Base-by-base conservation (phyloP, 768 basidiomycete genomes). In the Macrolepiota fuliginosa region DNA sequence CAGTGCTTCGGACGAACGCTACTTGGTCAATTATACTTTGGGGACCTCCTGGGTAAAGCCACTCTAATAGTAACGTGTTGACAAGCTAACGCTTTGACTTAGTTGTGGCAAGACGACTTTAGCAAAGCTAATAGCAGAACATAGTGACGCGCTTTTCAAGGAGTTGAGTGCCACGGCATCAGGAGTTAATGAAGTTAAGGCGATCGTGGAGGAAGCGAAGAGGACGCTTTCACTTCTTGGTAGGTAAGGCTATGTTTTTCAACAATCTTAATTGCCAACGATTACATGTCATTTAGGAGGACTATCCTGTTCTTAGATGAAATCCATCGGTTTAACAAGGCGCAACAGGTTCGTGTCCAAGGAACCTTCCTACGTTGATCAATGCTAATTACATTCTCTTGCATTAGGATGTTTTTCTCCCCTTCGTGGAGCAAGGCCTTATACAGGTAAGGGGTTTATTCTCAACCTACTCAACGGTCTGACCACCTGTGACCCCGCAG, bases 251-350 rank as follows among this genome's bases (percentile, higher is more conserved):
- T 4, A n/a, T 40, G 12, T 56, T 17, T 40, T 36, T 27, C 15
- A 52, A 50, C 22, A 35, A 55, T 25, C 10, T 49, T 70, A 25
- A 53, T 67, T 42, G 37, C 57, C 15, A 37, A 15, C 25, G 35
- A 15, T 39, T 15, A 24, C 19, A 22, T n/a, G 7, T 40, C 6
- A 19, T n/a, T 37, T 62, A 91, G 89, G 66, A 81, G 81, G 64
- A 94, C 92, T 0, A 75, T 91, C 27, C 68, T 94, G 13, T 94
- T 94, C 72, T 72, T 94, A 58, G 93, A 95, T 66, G 92, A 94
- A 72, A 86, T 94, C 13, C 92, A 93, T 73, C 84, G 90, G 0
- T 91, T 90, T 68, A 89, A 84, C 69, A 88, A 84, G 66, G 75
- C 83, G 7, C 87, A 89, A 63, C 90, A 91, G 73, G 88, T 87